phyloP scores from a whole-genome alignment of 139 green algal genomes.

The Coelastrella sp. region DNA sequence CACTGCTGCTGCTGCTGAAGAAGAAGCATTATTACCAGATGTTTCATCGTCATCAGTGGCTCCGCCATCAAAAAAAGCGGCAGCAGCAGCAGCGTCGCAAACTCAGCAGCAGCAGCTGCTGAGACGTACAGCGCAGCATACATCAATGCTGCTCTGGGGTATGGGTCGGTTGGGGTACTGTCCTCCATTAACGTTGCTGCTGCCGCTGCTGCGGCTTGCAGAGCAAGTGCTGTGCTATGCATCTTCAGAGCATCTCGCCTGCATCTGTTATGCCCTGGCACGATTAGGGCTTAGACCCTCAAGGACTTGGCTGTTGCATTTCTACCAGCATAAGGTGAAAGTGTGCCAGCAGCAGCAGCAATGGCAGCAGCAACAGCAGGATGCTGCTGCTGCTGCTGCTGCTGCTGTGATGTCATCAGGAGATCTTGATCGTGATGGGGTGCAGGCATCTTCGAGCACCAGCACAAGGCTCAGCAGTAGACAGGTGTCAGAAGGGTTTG shows the following conservation, averaged over 20 bases:
- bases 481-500: neutral
- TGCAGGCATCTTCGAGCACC: neutral
- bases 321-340: no score
- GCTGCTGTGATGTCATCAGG: neutral
- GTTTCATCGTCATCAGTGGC: no score
- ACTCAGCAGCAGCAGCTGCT: neutral
- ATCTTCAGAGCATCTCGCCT: neutral
- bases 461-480: slow-evolving; percentile 1
- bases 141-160: slow-evolving; percentile 21
- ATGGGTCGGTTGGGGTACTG: neutral
- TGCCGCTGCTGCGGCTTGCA: neutral
- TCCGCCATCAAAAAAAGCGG: no score
- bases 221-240: slow-evolving; percentile 1
- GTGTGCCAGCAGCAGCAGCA: no score
- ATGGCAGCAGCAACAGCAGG: neutral
- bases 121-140: neutral
- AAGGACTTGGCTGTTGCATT: neutral
- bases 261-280: neutral
- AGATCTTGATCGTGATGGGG: no score
- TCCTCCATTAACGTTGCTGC: slow-evolving; percentile 4
- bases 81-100: neutral
- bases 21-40: no score
- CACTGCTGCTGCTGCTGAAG: neutral
- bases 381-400: neutral
- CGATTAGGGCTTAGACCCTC: neutral